Base-by-base conservation (phyloP, 192 early-diverging fungal species). In the Nowakowskiella sp. region DNA sequence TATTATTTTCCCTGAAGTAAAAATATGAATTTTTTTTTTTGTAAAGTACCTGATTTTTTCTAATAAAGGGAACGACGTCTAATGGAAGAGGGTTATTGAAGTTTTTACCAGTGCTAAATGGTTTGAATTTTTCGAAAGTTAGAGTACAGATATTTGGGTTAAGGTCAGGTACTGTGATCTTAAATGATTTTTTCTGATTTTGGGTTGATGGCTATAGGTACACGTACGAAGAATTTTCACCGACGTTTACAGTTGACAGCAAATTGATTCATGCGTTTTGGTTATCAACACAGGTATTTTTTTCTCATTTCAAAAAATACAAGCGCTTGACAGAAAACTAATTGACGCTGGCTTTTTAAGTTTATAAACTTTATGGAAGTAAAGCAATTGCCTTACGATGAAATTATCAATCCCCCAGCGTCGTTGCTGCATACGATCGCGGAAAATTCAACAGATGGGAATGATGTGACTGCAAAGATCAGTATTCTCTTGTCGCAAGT, bases 61-160 rank as follows among this genome's bases (percentile, higher is more conserved):
- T 2, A 27, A 7, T 32, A 6, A 47, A 81, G 80, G 83, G 81
- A 33, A 89, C 90, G 0, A 91, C 90, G 6, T 81, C 82, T 22
- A 93, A 93, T 62, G 88, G 88, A n/a, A 68, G 85, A 3, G 90
- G 89, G 4, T 62, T 93, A 23, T 68, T 93, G 6, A 84, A 86
- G 56, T 78, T 91, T 27, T 54, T 77, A 21, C 83, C 86, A 2
- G 63, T 90, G 16, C 90, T 91, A 58, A 74, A 81, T 34, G 67
- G 73, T 4, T 65, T 64, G 19, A 62, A 60, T n/a, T 60, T 77
- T 51, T 68, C 76, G 3, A 70, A 78, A 29, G 49, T 76, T 6
- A 21, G 49, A 6, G 61, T 93, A 34, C 73, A 77, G 36, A 34
- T 89, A n/a, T 26, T 88, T 44, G 66, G 74, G 2, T 51, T 88